These are phyloP conservation scores for Pythium folliculosum DNA, from an alignment of 352 stramenopile species.

Conservation along the genomic window DNA sequence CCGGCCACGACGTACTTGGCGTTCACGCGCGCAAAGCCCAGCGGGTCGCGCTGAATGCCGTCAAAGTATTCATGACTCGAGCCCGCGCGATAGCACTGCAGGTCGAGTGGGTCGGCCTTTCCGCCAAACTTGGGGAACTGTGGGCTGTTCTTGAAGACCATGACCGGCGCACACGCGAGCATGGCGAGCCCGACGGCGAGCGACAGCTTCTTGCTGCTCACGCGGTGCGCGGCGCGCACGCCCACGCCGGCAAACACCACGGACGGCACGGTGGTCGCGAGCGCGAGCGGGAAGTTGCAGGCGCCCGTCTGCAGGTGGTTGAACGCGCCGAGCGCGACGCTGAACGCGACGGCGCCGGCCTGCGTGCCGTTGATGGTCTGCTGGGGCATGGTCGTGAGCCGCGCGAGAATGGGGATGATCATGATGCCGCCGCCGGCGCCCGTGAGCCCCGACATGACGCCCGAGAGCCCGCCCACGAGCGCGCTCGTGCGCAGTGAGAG, in stretches of 20 bases:
- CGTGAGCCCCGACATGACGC: conserved; percentile 75
- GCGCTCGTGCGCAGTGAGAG: conserved; percentile 6
- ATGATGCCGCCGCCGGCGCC: conserved; percentile 63
- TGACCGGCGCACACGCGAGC: conserved; percentile 73
- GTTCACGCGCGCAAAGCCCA: conserved; percentile 56
- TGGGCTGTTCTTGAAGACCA: conserved; percentile 80
- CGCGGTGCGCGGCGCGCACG: conserved; percentile 66
- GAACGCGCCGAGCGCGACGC: conserved; percentile 58
- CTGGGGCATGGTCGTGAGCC: conserved; percentile 35
- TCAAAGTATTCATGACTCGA: conserved; percentile 44
- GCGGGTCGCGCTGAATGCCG: conserved; percentile 39
- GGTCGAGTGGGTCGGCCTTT: conserved; percentile 53
- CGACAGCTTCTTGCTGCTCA: conserved; percentile 76
- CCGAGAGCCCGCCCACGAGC: conserved; percentile 48
- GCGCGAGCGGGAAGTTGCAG: conserved; percentile 77
- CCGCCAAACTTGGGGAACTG: conserved; percentile 78
- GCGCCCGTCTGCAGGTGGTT: conserved; percentile 71
- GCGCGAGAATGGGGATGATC: conserved; percentile 81
- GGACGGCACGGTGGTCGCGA: conserved; percentile 67
- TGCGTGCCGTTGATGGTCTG: conserved; percentile 85
- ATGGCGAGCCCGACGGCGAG: conserved; percentile 79
- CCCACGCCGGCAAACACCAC: conserved; percentile 80
- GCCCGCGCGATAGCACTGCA: conserved; percentile 66
- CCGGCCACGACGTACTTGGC: conserved; percentile 78
- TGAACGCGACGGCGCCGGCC: conserved; percentile 59